Conservation (phyloP, 2,329 filamentous ascomycete genomes). For the Pyricularia sp. region DNA sequence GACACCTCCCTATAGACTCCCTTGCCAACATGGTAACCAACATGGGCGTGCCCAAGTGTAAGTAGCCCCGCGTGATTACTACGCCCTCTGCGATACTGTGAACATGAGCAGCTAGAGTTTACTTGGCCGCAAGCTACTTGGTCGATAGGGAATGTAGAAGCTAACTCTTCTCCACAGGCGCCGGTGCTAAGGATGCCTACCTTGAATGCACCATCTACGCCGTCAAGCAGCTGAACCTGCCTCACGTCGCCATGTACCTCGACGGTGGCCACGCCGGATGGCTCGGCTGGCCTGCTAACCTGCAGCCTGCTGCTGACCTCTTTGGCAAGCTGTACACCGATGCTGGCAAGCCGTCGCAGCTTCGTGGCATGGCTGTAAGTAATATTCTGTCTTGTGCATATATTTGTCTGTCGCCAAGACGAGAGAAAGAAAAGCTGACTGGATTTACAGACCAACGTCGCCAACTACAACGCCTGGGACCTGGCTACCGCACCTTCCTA, state of each 20-base stretch:
- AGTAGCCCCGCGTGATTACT: neutral
- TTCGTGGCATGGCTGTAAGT: conserved; percentile 33
- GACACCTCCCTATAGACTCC: conserved; percentile 26
- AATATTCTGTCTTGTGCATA: neutral
- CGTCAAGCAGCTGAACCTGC: conserved; percentile 35
- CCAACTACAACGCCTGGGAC: conserved; percentile 42
- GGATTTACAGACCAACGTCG: conserved; percentile 33
- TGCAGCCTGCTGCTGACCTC: conserved; percentile 31
- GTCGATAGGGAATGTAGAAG: neutral
- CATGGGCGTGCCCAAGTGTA: conserved; percentile 34
- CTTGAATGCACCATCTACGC: conserved; percentile 37
- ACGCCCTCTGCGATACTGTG: too few species aligned
- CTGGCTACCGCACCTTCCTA: conserved; percentile 28
- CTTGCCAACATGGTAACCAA: conserved; percentile 48
- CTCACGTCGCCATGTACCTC: conserved; percentile 44
- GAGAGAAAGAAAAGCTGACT: neutral
- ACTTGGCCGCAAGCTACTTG: too few species aligned
- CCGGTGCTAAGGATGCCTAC: conserved; percentile 33
- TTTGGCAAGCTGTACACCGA: conserved; percentile 35
- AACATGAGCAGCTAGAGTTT: too few species aligned
- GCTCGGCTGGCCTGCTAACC: conserved; percentile 44
- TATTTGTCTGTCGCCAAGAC: neutral
- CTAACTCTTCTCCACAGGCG: neutral
- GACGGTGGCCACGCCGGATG: conserved; percentile 46
- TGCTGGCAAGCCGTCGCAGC: conserved; percentile 32